A percentile compares a stretch with the other conserved stretches of the same genome.
phyloP scores from a whole-genome alignment of 2,329 filamentous ascomycete genomes.

The Fusarium sp. region DNA sequence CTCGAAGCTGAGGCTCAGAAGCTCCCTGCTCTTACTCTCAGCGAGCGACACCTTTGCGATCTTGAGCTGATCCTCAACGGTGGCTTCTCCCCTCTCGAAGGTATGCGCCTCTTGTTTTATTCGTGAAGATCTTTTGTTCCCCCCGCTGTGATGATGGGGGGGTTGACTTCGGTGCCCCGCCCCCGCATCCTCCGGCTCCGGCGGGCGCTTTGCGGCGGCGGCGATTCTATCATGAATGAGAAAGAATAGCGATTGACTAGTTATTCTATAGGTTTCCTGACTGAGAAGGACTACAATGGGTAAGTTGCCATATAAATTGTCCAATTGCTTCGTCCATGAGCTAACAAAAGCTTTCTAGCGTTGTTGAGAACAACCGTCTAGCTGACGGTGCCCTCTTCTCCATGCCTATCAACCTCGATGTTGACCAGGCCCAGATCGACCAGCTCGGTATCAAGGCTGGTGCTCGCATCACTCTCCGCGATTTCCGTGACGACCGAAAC shows the following conservation, averaged over 20 bases:
- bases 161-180: conserved; percentile 32
- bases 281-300: conserved; percentile 95
- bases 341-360: conserved; percentile 64
- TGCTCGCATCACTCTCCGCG: conserved; percentile 85
- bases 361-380: conserved; percentile 89
- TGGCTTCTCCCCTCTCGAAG: conserved; percentile 97
- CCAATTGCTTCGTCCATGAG: neutral
- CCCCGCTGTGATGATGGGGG: conserved; percentile 29
- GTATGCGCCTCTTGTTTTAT: conserved; percentile 61
- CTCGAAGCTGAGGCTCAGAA: conserved; percentile 86
- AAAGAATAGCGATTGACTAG: conserved; percentile 21
- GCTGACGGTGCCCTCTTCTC: conserved; percentile 90
- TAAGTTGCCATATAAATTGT: conserved; percentile 54
- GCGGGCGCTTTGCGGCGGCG: conserved; percentile 12
- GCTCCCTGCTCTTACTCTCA: conserved; percentile 84
- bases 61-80: conserved; percentile 97
- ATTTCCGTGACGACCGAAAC: conserved; percentile 96
- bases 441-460: conserved; percentile 81
- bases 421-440: conserved; percentile 79
- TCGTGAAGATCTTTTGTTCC: neutral
- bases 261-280: conserved; percentile 83
- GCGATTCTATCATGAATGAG: conserved; percentile 1
- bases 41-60: conserved; percentile 96
- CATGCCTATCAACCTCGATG: conserved; percentile 96
- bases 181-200: conserved; percentile 38